Conservation (phyloP, 768 basidiomycete species). For the Phanerochaete sordida region DNA sequence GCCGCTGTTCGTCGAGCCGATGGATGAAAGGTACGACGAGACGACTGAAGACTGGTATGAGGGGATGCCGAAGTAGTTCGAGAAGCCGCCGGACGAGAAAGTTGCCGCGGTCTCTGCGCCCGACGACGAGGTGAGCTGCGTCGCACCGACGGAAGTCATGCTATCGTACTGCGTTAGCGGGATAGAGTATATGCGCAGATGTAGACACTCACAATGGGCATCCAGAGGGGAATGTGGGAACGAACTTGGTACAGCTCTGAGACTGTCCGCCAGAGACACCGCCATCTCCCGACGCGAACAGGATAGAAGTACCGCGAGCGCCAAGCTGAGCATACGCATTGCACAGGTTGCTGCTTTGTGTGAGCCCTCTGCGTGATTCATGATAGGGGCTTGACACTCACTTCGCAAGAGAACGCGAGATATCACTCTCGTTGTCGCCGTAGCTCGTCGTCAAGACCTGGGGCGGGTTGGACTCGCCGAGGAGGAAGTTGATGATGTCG, state of each 20-base stretch:
- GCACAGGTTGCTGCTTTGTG: slow-evolving; percentile 47
- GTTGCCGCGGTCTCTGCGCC: background rate
- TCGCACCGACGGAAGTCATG: slow-evolving; percentile 25
- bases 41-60: slow-evolving; percentile 49
- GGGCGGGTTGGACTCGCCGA: slow-evolving; percentile 41
- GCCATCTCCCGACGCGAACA: slow-evolving; percentile 65
- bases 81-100: slow-evolving; percentile 54
- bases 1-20: slow-evolving; percentile 49
- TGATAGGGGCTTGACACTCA: slow-evolving; percentile 28
- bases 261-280: slow-evolving; percentile 55
- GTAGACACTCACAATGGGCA: slow-evolving; percentile 34
- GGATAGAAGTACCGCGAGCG: slow-evolving; percentile 57
- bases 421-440: slow-evolving; percentile 66
- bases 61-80: slow-evolving; percentile 54
- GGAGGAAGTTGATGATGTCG: slow-evolving; percentile 55
- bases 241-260: slow-evolving; percentile 44
- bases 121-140: slow-evolving; percentile 4
- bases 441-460: slow-evolving; percentile 67
- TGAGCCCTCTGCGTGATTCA: background rate
- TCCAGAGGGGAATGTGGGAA: slow-evolving; percentile 47
- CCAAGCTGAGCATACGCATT: slow-evolving; percentile 62
- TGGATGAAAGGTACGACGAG: slow-evolving; percentile 36
- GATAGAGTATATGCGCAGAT: background rate
- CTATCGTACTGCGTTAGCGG: slow-evolving; percentile 5
- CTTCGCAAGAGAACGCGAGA: slow-evolving; percentile 49